Evolutionary conservation across 345 rosid species (phyloP).

Genomic region (Eucalyptus pauciflora): DNA sequence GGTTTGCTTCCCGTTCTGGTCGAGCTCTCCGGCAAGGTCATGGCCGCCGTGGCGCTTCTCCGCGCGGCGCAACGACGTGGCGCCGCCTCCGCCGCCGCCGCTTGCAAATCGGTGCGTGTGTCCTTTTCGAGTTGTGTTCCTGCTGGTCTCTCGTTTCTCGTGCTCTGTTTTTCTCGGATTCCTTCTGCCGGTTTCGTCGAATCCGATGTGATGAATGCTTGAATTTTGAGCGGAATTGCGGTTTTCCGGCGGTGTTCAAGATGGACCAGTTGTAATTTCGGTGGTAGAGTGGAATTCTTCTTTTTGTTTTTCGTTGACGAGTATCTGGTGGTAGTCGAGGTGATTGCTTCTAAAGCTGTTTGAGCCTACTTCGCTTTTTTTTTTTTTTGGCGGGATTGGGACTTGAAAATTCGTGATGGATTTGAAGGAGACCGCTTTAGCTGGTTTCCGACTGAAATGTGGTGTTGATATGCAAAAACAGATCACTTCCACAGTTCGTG

Average conservation of each 20-base stretch:
- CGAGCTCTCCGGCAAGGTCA: background rate
- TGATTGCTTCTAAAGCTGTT: background rate
- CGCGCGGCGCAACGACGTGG: slow-evolving; percentile 3
- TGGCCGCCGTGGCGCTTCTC: slow-evolving; percentile 3
- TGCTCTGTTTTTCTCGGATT: background rate
- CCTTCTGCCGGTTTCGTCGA: background rate
- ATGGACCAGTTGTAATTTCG: background rate
- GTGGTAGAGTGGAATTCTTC: background rate
- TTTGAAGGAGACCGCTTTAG: background rate
- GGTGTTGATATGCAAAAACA: background rate
- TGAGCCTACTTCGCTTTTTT: background rate
- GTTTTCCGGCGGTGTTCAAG: background rate
- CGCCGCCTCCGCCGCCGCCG: background rate
- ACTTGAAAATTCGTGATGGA: background rate
- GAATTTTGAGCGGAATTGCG: background rate
- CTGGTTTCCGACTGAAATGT: background rate
- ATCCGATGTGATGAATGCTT: background rate
- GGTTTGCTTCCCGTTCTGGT: background rate
- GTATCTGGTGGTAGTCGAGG: background rate
- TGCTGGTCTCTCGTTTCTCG: background rate
- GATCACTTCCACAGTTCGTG: background rate
- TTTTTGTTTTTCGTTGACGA: background rate
- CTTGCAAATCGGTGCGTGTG: background rate
- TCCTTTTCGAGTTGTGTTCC: background rate
- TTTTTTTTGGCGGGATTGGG: background rate